Conservation (phyloP, 306 rosid species). For the Cicer judaicum region DNA sequence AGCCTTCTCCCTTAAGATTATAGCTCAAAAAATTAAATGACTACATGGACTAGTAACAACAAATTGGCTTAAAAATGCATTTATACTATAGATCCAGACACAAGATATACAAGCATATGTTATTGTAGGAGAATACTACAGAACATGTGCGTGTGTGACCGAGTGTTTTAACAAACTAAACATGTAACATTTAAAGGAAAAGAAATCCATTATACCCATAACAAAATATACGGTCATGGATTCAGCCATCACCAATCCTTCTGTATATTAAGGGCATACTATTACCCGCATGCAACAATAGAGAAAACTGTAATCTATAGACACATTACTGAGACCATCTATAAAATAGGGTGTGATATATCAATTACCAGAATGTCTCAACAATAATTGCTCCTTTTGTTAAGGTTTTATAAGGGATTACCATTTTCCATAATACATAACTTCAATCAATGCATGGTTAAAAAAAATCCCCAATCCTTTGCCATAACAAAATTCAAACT, state of each 20-base stretch:
- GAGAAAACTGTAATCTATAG: slow-evolving; percentile 17
- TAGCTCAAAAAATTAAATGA: slow-evolving; percentile 27
- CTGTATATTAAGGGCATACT: neutral
- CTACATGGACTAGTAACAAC: slow-evolving; percentile 24
- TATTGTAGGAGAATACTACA: neutral
- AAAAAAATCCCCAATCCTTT: slow-evolving; percentile 19
- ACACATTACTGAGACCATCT: slow-evolving; percentile 9
- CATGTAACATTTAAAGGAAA: neutral
- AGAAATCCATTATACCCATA: slow-evolving; percentile 20
- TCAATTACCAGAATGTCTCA: slow-evolving; percentile 7
- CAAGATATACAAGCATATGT: slow-evolving; percentile 30
- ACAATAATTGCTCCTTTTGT: neutral
- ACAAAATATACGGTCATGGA: slow-evolving; percentile 3
- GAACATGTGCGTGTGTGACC: neutral
- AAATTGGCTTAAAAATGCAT: slow-evolving; percentile 18
- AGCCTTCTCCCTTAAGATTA: slow-evolving; percentile 81
- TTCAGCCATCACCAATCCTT: slow-evolving; percentile 14
- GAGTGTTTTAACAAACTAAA: neutral
- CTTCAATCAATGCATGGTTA: slow-evolving; percentile 23
- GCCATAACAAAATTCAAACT: slow-evolving; percentile 26
- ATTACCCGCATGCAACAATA: slow-evolving; percentile 2
- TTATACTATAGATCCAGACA: slow-evolving; percentile 35
- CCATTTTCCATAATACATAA: neutral
- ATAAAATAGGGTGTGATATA: neutral
- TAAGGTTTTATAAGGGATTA: neutral